Conservation (phyloP, 495 filamentous ascomycete species). For the Podospora didyma region DNA sequence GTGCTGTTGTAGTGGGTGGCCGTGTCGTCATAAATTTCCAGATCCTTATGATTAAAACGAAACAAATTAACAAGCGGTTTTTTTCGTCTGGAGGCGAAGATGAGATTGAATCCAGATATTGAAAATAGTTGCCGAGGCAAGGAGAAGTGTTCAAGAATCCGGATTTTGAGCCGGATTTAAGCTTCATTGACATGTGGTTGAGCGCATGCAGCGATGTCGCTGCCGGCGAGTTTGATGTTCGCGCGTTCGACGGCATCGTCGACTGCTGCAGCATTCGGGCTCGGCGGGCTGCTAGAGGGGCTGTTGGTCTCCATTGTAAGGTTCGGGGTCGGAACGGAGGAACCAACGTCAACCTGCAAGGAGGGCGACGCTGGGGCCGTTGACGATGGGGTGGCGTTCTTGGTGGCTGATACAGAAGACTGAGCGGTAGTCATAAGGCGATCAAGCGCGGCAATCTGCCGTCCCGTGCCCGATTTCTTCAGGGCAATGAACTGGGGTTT, state of each 20-base stretch:
- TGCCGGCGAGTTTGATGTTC: conserved; percentile 9
- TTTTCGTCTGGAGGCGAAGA: background rate
- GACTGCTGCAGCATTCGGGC: conserved; percentile 51
- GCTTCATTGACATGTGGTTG: conserved; percentile 1
- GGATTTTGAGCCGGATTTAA: background rate
- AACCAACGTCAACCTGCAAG: conserved; percentile 47
- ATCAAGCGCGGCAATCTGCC: conserved; percentile 71
- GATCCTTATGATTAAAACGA: background rate
- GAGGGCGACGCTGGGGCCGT: conserved; percentile 26
- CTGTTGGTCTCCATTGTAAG: conserved; percentile 62
- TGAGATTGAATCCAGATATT: background rate
- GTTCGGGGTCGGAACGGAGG: conserved; percentile 52
- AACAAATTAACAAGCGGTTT: no score
- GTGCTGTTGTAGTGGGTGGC: background rate
- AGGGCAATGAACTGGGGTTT: conserved; percentile 67
- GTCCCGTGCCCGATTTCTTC: conserved; percentile 71
- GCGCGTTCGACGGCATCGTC: conserved; percentile 29
- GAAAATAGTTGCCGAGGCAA: background rate
- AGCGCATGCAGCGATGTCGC: background rate
- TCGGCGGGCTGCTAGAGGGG: conserved; percentile 60
- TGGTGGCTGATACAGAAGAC: conserved; percentile 1
- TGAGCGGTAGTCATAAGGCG: conserved; percentile 42
- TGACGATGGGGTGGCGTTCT: conserved; percentile 16
- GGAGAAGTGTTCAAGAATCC: background rate
- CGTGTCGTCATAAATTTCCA: background rate